Base-by-base conservation (phyloP, 257 asterid species). In the Gentiana macrophylla region DNA sequence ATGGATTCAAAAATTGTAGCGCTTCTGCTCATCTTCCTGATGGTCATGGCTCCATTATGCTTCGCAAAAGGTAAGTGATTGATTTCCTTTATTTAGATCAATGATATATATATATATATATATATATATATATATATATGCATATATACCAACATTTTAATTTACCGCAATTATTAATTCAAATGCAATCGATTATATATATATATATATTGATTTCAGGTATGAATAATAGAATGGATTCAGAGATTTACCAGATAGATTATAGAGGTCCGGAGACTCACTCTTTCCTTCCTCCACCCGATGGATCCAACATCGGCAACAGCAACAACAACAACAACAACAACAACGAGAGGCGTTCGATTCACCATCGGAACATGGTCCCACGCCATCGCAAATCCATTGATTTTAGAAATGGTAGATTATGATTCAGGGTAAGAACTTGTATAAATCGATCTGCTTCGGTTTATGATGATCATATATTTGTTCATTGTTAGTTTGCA, bases 181-280 rank as follows among this genome's bases (percentile, higher is more conserved):
- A 45, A 12, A 13, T 13, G 8, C 1, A n/a, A 6, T 11, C 2
- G 4, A 15, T 24, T 12, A 35, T 57, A 32, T 41, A n/a, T n/a
- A n/a, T n/a, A n/a, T n/a, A 24, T 37, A 57, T 63, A 59, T 13
- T 55, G 50, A 35, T 35, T 38, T 60, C 41, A 62, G 52, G 61
- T 56, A 33, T 55, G 15, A 49, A 54, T 48, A 66, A 57, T 24
- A 41, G 46, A 32, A 50, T 57, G 72, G 72, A 65, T 6, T 36
- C 65, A 3, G 76, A 60, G 37, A 66, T 68, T 33, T 79, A 76
- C 59, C 80, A 63, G 11, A 76, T 79, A 24, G 86, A 79, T 41
- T 76, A 76, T 53, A 69, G 80, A 57, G 86, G 86, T 48, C 83
- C 80, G 34, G 80, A 79, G 71, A 79, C 82, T 32, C 86, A 79